A percentile compares a stretch with the other conserved stretches of the same genome.
Evolutionary conservation across 192 early-diverging fungal species (phyloP).

Genomic region (Gigaspora rosea): DNA sequence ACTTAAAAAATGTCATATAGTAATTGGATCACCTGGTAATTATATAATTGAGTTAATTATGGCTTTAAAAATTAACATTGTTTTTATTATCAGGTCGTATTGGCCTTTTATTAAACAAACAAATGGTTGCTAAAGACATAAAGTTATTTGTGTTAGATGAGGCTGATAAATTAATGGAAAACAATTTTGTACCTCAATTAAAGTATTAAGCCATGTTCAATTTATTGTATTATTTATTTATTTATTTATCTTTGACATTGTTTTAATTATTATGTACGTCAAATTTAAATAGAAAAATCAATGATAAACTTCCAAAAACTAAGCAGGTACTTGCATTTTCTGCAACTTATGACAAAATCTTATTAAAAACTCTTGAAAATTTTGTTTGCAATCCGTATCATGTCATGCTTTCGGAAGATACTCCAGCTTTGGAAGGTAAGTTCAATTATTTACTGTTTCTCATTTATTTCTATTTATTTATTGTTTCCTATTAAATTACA

Average conservation of each 20-base stretch:
- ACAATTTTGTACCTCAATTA: conserved; percentile 44
- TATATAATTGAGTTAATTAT: neutral
- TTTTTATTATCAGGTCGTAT: conserved; percentile 43
- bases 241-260: neutral
- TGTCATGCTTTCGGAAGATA: conserved; percentile 48
- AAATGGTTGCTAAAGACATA: conserved; percentile 42
- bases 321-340: conserved; percentile 64
- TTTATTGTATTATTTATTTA: neutral
- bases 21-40: conserved; percentile 56
- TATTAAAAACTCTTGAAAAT: conserved; percentile 40
- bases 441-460: neutral
- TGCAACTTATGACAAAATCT: conserved; percentile 56
- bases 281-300: conserved; percentile 38
- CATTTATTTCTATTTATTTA: neutral
- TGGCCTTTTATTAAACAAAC: conserved; percentile 41
- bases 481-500: no score
- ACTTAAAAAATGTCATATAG: conserved; percentile 49
- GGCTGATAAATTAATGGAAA: conserved; percentile 64
- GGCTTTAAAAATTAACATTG: neutral
- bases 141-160: conserved; percentile 60
- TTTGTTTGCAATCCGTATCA: conserved; percentile 52
- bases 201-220: conserved; percentile 13
- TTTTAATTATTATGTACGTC: neutral
- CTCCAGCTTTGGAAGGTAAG: conserved; percentile 56
- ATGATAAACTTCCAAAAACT: conserved; percentile 36